Base-by-base conservation (phyloP, 768 basidiomycete species). In the Porphyrellus cyaneotinctus region DNA sequence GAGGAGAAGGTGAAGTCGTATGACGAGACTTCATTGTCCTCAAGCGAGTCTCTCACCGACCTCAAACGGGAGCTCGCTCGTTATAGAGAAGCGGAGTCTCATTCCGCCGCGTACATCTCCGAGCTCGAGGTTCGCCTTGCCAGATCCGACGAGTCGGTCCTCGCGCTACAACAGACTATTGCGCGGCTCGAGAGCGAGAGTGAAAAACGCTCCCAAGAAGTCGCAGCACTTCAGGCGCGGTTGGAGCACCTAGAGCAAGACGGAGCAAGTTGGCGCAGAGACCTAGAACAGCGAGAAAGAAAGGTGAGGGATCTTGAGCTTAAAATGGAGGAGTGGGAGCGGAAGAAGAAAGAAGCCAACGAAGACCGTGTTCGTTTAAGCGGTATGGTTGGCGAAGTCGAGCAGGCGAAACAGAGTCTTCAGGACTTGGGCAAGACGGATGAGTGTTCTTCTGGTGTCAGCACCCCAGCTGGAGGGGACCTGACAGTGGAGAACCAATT, bases 1-100 rank as follows among this genome's bases (percentile, higher is more conserved):
- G 95, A 99, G 70, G 85, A 89, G 65, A 93, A 90, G 72, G 83
- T 99, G 65, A 92, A 88, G 72, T 71, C 78, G 6, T 89, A 86
- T 64, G 85, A 92, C 59, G 95, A 97, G 62, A 82, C 82, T 2
- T 85, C 84, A 15, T 68, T 88, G 33, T 78, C 80, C 11, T 89
- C 90, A 18, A 86, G 79, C 58, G 87, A 88, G 67, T 88, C 88
- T 4, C 77, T 97, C 65, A 78, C 78, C 23, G 92, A 95, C 54
- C 78, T 98, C 47, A 85, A 83, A 66, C 85, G 88, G 53, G 94
- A 97, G 72, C 78, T 98, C 24, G 60, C 78, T 42, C 81, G 83
- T 42, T 86, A 84, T 69, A 89, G 82, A 63, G 92, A 95, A 38
- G 67, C 78, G 2, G 92, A 97, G 61, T 72, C 74, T 2, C 79